Conservation (phyloP, 1,139 yeast species). For the Citeromyces hawaiiensis region DNA sequence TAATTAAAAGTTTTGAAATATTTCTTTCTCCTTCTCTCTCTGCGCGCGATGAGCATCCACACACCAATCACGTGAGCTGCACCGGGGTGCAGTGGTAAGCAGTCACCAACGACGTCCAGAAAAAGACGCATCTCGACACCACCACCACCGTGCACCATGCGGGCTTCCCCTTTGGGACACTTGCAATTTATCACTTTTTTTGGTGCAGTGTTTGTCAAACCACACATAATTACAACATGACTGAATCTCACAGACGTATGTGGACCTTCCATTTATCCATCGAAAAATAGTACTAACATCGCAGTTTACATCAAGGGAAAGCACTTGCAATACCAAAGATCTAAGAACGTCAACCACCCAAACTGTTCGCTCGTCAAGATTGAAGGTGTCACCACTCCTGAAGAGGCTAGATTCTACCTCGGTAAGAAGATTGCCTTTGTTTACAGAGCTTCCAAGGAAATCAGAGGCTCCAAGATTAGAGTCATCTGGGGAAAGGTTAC, state of each 20-base stretch:
- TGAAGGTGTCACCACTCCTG: constrained; percentile 85
- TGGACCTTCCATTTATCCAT: neutral
- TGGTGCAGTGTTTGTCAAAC: constrained; percentile 3
- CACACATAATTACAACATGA: constrained; percentile 25
- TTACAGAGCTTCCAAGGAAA: constrained; percentile 96
- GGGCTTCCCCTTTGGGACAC: neutral
- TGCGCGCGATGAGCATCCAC: neutral
- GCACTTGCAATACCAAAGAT: constrained; percentile 99
- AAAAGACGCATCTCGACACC: neutral
- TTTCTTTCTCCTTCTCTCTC: neutral
- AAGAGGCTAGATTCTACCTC: constrained; percentile 97
- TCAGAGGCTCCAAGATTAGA: constrained; percentile 98
- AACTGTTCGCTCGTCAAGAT: constrained; percentile 92
- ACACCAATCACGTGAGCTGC: constrained; percentile 1
- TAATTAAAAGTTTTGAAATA: neutral
- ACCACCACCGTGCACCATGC: neutral
- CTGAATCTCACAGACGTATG: constrained; percentile 7
- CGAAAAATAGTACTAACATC: neutral
- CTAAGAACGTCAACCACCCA: constrained; percentile 97
- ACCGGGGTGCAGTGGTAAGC: too few species aligned
- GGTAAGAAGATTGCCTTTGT: constrained; percentile 99
- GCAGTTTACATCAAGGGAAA: constrained; percentile 99
- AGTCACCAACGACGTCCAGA: neutral
- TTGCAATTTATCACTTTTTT: neutral
- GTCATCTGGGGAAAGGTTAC: constrained; percentile 98